phyloP scores from a whole-genome alignment of 768 basidiomycete genomes.

The Mycena rebaudengoi region DNA sequence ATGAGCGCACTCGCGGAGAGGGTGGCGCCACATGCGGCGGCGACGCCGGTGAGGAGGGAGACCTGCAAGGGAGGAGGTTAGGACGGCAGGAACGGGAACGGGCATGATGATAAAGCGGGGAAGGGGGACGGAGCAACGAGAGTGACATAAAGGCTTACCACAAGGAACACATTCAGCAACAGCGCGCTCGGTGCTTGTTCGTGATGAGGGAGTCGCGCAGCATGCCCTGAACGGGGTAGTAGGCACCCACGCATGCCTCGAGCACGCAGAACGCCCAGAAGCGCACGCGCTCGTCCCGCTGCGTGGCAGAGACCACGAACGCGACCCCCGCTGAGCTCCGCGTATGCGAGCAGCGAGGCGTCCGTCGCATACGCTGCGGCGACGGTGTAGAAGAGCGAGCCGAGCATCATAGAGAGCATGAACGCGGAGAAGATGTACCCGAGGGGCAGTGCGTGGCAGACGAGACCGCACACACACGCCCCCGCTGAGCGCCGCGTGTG shows the following conservation, averaged over 20 bases:
- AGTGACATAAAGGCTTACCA: too few species aligned
- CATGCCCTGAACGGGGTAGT: conserved; percentile 83
- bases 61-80: too few species aligned
- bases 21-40: conserved; percentile 43
- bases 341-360: conserved; percentile 63
- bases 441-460: conserved; percentile 59
- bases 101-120: too few species aligned
- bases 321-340: conserved; percentile 71
- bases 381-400: too few species aligned
- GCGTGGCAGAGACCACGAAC: conserved; percentile 59
- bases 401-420: too few species aligned
- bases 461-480: conserved; percentile 60
- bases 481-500: too few species aligned
- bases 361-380: conserved; percentile 15
- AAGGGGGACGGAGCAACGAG: too few species aligned
- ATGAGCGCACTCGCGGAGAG: conserved; percentile 65
- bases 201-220: conserved; percentile 70
- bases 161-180: conserved; percentile 79
- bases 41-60: conserved; percentile 19
- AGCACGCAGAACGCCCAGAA: conserved; percentile 82
- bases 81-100: too few species aligned
- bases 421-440: too few species aligned
- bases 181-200: conserved; percentile 77
- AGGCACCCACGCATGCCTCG: conserved; percentile 82
- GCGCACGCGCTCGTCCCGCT: conserved; percentile 54